Percentiles rank a stretch among this genome's conserved stretches.
These are phyloP conservation scores for Vaccinium corymbosum DNA, from an alignment of 148 eudicot species.

Conservation along the genomic window DNA sequence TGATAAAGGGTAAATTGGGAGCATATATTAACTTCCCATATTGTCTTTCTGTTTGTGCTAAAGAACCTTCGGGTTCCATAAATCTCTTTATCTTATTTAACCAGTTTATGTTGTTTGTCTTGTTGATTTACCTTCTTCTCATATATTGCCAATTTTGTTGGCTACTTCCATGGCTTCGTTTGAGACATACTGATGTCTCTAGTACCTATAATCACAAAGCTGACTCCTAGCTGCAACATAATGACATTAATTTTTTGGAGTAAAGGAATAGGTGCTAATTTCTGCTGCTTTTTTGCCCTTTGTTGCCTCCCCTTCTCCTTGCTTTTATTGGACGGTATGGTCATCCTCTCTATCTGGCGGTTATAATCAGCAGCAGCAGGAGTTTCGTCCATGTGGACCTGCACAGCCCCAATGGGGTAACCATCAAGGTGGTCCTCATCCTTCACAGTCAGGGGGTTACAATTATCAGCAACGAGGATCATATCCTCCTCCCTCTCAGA, in stretches of 20 bases:
- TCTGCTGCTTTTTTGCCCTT: not conserved
- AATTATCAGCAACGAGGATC: slow-evolving; percentile 77
- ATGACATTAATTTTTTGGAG: not conserved
- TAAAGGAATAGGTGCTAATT: not conserved
- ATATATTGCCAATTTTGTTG: not conserved
- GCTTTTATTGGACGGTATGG: slow-evolving; percentile 44
- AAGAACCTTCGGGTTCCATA: not conserved
- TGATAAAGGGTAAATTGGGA: not conserved
- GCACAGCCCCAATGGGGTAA: slow-evolving; percentile 66
- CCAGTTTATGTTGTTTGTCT: not conserved
- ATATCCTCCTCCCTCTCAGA: slow-evolving; percentile 68
- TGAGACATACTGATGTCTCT: not conserved
- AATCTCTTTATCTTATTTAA: not conserved
- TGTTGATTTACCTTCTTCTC: not conserved
- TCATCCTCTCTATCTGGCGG: slow-evolving; percentile 49
- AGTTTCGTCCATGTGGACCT: slow-evolving; percentile 72
- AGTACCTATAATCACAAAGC: not conserved
- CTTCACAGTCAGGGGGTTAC: slow-evolving; percentile 49
- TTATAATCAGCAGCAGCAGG: slow-evolving; percentile 55
- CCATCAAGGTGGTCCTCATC: slow-evolving; percentile 42
- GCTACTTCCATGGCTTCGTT: not conserved
- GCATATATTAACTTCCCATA: not conserved
- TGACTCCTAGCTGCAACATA: not conserved
- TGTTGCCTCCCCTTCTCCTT: not conserved
- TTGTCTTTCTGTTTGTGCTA: not conserved